phyloP scores from a whole-genome alignment of 306 rosid genomes.

The Quercus robur region DNA sequence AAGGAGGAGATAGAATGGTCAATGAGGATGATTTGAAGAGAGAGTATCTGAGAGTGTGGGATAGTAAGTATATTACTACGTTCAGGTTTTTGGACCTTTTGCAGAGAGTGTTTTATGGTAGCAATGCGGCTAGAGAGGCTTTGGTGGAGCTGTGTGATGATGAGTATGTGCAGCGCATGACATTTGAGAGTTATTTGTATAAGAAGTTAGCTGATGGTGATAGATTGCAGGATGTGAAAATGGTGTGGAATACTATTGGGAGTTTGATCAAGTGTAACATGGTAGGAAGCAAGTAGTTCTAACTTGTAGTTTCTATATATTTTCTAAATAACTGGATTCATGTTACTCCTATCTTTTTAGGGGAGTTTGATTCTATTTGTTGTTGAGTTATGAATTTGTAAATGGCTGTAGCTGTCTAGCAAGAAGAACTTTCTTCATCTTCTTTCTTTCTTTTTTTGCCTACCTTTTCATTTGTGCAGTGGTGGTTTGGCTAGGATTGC shows the following conservation, averaged over 20 bases:
- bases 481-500: no score
- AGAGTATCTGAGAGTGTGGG: constrained; percentile 84
- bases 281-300: constrained; percentile 15
- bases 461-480: no score
- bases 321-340: no score
- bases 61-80: constrained; percentile 42
- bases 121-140: constrained; percentile 75
- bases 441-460: no score
- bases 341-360: no score
- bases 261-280: constrained; percentile 62
- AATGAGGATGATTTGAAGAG: constrained; percentile 64
- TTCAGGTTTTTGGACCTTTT: constrained; percentile 73
- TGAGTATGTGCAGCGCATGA: constrained; percentile 91
- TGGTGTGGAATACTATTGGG: constrained; percentile 54
- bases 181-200: constrained; percentile 83
- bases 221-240: constrained; percentile 59
- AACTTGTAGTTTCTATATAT: no score
- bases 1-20: constrained; percentile 63
- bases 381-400: no score
- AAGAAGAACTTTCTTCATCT: no score
- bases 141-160: constrained; percentile 92
- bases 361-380: no score
- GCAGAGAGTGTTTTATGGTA: constrained; percentile 80
- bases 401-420: no score
- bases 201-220: constrained; percentile 64